These are phyloP conservation scores for Pseudogymnoascus sp. DNA, from an alignment of 2,329 filamentous ascomycete species.

Conservation along the genomic window DNA sequence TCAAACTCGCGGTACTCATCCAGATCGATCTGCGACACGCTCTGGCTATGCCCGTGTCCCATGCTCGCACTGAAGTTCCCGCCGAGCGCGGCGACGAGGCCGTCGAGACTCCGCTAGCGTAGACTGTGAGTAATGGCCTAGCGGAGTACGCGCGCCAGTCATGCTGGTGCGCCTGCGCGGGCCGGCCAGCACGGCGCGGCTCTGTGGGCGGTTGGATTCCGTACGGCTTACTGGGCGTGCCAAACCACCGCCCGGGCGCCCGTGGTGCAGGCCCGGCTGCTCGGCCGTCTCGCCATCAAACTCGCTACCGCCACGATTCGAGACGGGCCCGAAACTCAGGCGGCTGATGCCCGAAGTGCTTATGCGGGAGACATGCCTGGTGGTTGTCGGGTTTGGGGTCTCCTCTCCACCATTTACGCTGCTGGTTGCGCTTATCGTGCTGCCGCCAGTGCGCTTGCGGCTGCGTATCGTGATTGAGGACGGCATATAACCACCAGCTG, in stretches of 20 bases:
- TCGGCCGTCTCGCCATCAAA: conserved; percentile 18
- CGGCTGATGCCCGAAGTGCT: conserved; percentile 58
- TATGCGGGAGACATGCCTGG: conserved; percentile 50
- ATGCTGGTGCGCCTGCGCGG: conserved; percentile 28
- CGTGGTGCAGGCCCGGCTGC: conserved; percentile 25
- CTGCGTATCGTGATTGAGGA: conserved; percentile 59
- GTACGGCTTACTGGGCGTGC: conserved; percentile 15
- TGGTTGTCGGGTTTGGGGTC: conserved; percentile 31
- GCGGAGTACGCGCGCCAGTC: conserved; percentile 28
- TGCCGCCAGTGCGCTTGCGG: conserved; percentile 59
- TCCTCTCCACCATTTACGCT: conserved; percentile 24
- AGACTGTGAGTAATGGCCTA: conserved; percentile 30
- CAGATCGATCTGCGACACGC: conserved; percentile 27
- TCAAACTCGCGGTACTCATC: conserved; percentile 25
- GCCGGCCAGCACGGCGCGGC: conserved; percentile 25
- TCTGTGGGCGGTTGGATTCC: conserved; percentile 17
- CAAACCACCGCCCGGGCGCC: conserved; percentile 15
- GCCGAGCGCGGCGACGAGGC: conserved; percentile 28
- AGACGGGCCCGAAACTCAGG: conserved; percentile 56
- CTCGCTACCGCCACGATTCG: conserved; percentile 39
- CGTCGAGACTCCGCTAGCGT: conserved; percentile 25
- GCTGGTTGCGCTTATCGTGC: conserved; percentile 26
- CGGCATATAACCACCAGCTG: conserved; percentile 41
- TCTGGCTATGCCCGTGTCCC: conserved; percentile 30
- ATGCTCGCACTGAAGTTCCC: conserved; percentile 25